Percentiles rank a stretch among this genome's conserved stretches.
Conservation (phyloP, 345 rosid genomes). For the Brassica cretica region DNA sequence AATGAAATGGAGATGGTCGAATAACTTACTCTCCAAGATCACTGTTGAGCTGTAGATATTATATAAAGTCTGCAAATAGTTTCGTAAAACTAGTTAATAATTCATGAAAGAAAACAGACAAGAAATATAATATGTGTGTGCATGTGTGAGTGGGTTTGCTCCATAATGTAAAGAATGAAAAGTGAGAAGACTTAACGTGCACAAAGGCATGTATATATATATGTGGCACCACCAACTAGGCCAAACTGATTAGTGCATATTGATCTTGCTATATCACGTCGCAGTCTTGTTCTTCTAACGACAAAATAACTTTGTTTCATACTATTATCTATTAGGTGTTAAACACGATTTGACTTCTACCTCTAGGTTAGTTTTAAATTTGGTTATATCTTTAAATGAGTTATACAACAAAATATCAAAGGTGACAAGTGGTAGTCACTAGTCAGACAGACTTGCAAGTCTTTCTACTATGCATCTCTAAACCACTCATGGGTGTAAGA, state of each 20-base stretch:
- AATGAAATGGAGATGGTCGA: background rate
- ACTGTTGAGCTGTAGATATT: background rate
- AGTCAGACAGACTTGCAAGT: background rate
- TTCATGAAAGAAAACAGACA: background rate
- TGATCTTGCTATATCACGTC: background rate
- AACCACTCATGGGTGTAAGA: background rate
- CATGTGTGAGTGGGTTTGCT: slow-evolving; percentile 18
- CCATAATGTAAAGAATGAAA: slow-evolving; percentile 2
- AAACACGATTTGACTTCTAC: too few relatives aligned
- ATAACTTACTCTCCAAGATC: background rate
- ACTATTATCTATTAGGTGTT: too few relatives aligned
- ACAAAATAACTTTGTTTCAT: background rate
- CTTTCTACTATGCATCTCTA: background rate
- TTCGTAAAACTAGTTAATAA: background rate
- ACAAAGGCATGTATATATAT: too few relatives aligned
- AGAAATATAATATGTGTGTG: background rate
- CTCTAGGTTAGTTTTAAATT: background rate
- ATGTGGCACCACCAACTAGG: background rate
- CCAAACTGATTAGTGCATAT: background rate
- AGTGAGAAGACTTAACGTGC: slow-evolving; percentile 45
- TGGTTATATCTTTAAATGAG: background rate
- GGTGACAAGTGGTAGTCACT: too few relatives aligned
- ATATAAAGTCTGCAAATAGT: background rate
- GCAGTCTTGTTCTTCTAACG: background rate
- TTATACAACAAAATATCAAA: background rate